phyloP scores from a whole-genome alignment of 2,329 filamentous ascomycete genomes.

The Zymoseptoria crescenta region DNA sequence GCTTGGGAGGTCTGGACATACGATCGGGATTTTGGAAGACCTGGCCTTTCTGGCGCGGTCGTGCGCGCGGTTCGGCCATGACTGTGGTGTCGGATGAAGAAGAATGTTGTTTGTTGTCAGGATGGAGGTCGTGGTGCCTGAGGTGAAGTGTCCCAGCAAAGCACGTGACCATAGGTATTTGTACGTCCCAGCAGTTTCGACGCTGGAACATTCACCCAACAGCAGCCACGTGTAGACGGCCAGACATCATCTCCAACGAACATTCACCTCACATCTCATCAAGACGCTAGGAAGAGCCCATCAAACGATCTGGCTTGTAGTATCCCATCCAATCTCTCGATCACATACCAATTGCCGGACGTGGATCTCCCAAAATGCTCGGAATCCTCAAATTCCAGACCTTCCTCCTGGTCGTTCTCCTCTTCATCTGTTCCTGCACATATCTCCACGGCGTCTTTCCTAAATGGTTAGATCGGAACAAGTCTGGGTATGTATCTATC shows the following conservation, averaged over 20 bases:
- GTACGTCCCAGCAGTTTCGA: not conserved
- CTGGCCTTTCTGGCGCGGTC: constrained; percentile 40
- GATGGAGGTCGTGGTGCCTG: not conserved
- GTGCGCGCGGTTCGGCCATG: constrained; percentile 44
- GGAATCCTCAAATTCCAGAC: constrained; percentile 99
- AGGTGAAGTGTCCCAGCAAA: not conserved
- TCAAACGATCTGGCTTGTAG: not conserved
- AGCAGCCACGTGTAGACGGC: not conserved
- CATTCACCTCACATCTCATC: not conserved
- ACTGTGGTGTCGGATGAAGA: constrained; percentile 3
- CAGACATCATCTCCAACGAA: not conserved
- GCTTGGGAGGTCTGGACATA: not conserved
- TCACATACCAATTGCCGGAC: not conserved
- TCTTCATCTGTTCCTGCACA: constrained; percentile 91
- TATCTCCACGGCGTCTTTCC: constrained; percentile 90
- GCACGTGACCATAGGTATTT: not conserved
- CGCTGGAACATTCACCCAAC: not conserved
- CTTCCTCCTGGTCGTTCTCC: constrained; percentile 84
- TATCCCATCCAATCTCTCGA: not conserved
- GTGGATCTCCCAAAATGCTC: constrained; percentile 51
- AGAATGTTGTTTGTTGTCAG: not conserved
- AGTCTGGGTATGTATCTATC: constrained; percentile 62
- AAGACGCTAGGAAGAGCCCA: not conserved
- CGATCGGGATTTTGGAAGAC: constrained; percentile 33
- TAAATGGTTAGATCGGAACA: constrained; percentile 83